Evolutionary conservation across 106 monocot genomes (phyloP), one percentile per base, ranked within the genome.

Genomic region (Allium fistulosum): DNA sequence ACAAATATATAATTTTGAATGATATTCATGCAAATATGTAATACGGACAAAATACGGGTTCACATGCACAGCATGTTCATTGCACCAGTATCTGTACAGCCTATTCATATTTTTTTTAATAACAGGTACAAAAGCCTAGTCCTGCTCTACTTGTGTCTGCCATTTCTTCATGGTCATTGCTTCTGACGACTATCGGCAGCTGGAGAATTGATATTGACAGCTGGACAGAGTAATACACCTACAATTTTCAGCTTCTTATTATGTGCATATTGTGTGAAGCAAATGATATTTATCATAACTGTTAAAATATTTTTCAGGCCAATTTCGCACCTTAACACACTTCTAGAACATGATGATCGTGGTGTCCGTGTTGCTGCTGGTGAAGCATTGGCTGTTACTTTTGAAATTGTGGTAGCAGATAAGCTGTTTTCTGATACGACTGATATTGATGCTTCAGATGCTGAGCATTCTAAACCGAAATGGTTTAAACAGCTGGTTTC

Each of bases 321-420:
- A 50, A 74, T 99, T 65, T 75, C 81, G 4, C 85, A 76, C 57
- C 85, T 99, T 16, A 90, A 82, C 14, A 85, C 77, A 63, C 77
- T 93, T 11, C 69, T 99, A 37, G 92, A 90, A 67, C 80, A 81
- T 51, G 87, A 87, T 46, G 99, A 99, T 68, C 87, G 92, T 63
- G 61, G 81, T 61, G 90, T 99, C 56, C 93, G 99, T 53, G 83
- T 93, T 80, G 99, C 93, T 79, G 84, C 99, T 79, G 99, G 99
- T 47, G 99, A 99, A 93, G 99, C 93, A 26, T 74, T 93, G 71
- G 90, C 90, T 45, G 28, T 90, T 61, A 81, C 82, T 60, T 90
- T 99, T 74, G 93, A 93, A 74, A 75, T 85, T 62, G 80, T 77
- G 67, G 72, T 82, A 63, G 63, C 84, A 7, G 79, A 85, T 37